Percentiles rank a stretch among this genome's conserved stretches.
phyloP scores from a whole-genome alignment of 768 basidiomycete genomes.

The Trametes gibbosa region DNA sequence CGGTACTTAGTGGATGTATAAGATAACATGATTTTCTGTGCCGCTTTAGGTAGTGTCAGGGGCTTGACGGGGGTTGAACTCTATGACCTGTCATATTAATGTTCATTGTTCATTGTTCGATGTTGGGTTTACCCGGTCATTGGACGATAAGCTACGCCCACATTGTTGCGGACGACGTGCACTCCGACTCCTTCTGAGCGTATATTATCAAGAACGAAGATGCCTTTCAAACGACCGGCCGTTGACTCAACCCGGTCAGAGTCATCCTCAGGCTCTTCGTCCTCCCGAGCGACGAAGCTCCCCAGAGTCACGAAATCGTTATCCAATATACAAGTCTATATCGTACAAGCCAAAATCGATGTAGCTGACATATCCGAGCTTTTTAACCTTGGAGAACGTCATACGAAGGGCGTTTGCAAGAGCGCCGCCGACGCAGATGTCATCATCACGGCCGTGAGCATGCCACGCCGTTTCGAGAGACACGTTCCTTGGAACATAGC shows the following conservation, averaged over 20 bases:
- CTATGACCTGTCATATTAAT: too few relatives aligned
- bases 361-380: slow-evolving; percentile 27
- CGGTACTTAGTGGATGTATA: too few relatives aligned
- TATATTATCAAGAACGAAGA: background rate
- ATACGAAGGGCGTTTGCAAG: slow-evolving; percentile 34
- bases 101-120: too few relatives aligned
- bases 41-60: too few relatives aligned
- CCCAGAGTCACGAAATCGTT: slow-evolving; percentile 14
- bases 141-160: too few relatives aligned
- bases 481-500: slow-evolving; percentile 65
- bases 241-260: slow-evolving; percentile 7
- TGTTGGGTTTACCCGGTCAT: too few relatives aligned
- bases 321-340: slow-evolving; percentile 23
- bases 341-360: slow-evolving; percentile 31
- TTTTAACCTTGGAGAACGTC: slow-evolving; percentile 28
- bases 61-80: too few relatives aligned
- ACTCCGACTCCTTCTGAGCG: too few relatives aligned
- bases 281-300: slow-evolving; percentile 17
- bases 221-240: slow-evolving; percentile 28
- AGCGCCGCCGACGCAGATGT: slow-evolving; percentile 54
- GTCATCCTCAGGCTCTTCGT: slow-evolving; percentile 10
- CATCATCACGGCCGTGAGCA: slow-evolving; percentile 62
- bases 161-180: too few relatives aligned
- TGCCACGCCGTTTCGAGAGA: slow-evolving; percentile 66
- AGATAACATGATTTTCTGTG: too few relatives aligned